phyloP scores from a whole-genome alignment of 2,329 filamentous ascomycete species.

The Aspergillus hiratsukae region DNA sequence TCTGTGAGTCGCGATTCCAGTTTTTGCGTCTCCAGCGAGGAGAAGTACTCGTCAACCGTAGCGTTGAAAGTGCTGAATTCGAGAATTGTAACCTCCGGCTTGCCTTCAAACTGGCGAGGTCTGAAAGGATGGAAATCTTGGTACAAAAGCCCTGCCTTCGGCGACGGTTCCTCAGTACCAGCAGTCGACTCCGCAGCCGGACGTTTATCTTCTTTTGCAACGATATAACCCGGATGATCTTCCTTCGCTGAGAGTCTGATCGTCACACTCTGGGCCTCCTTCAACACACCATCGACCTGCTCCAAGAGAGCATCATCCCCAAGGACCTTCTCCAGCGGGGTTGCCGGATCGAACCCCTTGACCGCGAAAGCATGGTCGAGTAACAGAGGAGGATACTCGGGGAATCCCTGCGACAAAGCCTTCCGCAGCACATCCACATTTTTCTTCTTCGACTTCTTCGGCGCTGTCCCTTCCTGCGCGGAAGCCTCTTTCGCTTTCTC shows the following conservation, averaged over 20 bases:
- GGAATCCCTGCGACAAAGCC: conserved; percentile 76
- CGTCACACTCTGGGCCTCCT: conserved; percentile 66
- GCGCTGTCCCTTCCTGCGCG: conserved; percentile 32
- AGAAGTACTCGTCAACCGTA: conserved; percentile 95
- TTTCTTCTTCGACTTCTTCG: conserved; percentile 70
- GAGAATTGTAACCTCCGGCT: conserved; percentile 63
- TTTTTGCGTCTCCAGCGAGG: conserved; percentile 90
- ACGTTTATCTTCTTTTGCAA: conserved; percentile 59
- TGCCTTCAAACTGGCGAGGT: conserved; percentile 70
- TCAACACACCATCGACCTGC: conserved; percentile 62
- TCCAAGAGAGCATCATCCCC: conserved; percentile 61
- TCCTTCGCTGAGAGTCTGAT: conserved; percentile 63
- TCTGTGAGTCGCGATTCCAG: conserved; percentile 79
- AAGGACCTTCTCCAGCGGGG: conserved; percentile 66
- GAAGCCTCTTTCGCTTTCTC: conserved; percentile 53
- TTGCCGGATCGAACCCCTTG: conserved; percentile 63
- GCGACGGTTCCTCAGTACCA: conserved; percentile 33
- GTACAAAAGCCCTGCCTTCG: conserved; percentile 59
- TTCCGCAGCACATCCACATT: conserved; percentile 71
- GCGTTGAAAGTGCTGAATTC: conserved; percentile 84
- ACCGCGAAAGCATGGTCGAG: conserved; percentile 78
- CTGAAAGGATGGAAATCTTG: conserved; percentile 94
- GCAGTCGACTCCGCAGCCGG: conserved; percentile 31
- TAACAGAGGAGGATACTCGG: conserved; percentile 81
- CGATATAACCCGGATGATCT: conserved; percentile 75